Evolutionary conservation across 495 filamentous ascomycete genomes (phyloP), one percentile per base, ranked within the genome.

Genomic region (Penicillium salamii): DNA sequence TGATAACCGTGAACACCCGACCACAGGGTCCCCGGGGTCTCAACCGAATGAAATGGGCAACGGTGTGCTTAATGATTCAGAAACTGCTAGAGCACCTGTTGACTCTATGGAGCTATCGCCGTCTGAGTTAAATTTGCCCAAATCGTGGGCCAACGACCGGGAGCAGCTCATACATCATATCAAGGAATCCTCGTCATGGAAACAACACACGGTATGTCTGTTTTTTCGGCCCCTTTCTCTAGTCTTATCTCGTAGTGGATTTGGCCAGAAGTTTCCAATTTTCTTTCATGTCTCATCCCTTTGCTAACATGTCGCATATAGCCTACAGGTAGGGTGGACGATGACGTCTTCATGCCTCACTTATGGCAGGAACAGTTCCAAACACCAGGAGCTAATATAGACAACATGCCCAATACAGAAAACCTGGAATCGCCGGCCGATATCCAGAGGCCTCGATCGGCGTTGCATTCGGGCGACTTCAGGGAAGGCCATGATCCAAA

Each of bases 401-500:
- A 52, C 20, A 26, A 37, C 3, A 18, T 15, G 31, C 21, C 50
- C 13, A 32, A 50, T n/a, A 46, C 45, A 21, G 58, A 63, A 23
- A 57, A 67, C 35, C 67, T 65, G 57, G 68, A 53, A 48, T 66
- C 58, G 41, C 68, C 69, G 20, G 57, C 71, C 50, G 79, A 83
- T 56, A 93, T 95, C 50, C 85, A 92, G 61, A 78, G 91, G 44
- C 91, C 91, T 39, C 75, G 85, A 39, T 97, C 91, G 9, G 90
- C 91, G 32, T 74, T 97, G 37, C 91, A 97, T 62, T 86, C 86
- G 31, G 91, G 91, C 19, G 87, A 97, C 63, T 97, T 97, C 57
- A 86, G 85, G 14, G 79, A 85, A 46, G 78, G 83, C 13, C 46
- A 46, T 38, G 54, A 42, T 33, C 55, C 62, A 18, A 55, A 54